Conservation (phyloP, 805 yeast genomes). For the Sugiyamaella valdiviana region DNA sequence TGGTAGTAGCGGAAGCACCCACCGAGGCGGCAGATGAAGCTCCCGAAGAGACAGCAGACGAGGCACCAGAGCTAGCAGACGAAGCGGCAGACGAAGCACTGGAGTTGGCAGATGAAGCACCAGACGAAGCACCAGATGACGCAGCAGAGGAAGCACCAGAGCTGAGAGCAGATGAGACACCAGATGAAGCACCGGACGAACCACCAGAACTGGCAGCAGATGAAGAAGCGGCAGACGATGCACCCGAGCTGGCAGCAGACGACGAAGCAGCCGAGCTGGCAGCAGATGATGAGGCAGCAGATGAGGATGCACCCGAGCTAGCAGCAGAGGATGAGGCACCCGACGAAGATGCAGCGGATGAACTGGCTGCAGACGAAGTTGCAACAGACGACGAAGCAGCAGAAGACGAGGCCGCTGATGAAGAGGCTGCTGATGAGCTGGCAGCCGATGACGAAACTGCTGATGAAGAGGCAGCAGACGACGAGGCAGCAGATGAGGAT, state of each 20-base stretch:
- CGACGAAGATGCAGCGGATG: neutral
- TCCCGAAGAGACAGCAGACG: neutral
- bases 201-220: neutral
- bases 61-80: constrained; percentile 3
- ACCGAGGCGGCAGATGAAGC: constrained; percentile 2
- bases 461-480: neutral
- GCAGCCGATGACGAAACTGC: neutral
- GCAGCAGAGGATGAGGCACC: neutral
- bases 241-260: neutral
- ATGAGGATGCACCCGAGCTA: neutral
- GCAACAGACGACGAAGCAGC: neutral
- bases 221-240: neutral
- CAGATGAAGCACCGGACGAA: neutral
- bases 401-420: neutral
- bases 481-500: neutral
- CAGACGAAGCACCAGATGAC: neutral
- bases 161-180: neutral
- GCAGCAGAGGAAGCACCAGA: neutral
- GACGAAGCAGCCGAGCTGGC: neutral
- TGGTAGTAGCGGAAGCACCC: neutral
- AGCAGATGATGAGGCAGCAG: neutral
- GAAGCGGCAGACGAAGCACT: neutral
- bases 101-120: constrained; percentile 6
- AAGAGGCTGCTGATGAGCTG: neutral
- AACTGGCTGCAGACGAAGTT: neutral